These are phyloP conservation scores for Aspergillus proliferans DNA, from an alignment of 2,329 filamentous ascomycete genomes.

Conservation along the genomic window DNA sequence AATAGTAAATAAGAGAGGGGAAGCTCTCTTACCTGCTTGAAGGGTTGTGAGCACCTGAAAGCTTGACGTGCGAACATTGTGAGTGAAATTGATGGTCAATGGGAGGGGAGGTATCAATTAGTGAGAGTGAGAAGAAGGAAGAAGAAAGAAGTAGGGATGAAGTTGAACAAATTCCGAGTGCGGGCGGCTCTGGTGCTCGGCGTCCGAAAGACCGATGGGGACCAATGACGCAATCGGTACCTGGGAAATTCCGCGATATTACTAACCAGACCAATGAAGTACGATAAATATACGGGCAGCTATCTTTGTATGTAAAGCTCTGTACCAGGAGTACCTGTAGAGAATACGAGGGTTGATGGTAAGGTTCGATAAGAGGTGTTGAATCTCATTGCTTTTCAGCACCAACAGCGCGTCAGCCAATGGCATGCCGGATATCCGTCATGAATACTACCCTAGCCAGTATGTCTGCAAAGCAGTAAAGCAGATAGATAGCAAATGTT, in stretches of 20 bases:
- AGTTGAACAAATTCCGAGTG: conserved; percentile 5
- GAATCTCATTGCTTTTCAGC: too few relatives aligned
- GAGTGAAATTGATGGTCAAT: conserved; percentile 11
- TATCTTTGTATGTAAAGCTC: too few relatives aligned
- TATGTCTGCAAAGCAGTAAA: too few relatives aligned
- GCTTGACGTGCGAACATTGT: conserved; percentile 64
- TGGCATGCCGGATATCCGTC: too few relatives aligned
- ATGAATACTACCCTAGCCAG: too few relatives aligned
- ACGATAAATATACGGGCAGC: background rate
- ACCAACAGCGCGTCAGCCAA: too few relatives aligned
- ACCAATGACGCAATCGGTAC: conserved; percentile 25
- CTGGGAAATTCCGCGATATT: background rate
- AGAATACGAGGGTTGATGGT: too few relatives aligned
- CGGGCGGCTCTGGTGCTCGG: conserved; percentile 2
- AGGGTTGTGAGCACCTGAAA: conserved; percentile 58
- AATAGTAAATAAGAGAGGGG: background rate
- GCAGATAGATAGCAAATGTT: too few relatives aligned
- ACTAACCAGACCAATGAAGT: background rate
- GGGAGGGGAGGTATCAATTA: background rate
- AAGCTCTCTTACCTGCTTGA: conserved; percentile 54
- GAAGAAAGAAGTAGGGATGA: conserved; percentile 4
- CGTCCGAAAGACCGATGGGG: conserved; percentile 3
- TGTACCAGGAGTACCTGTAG: too few relatives aligned
- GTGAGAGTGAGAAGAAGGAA: background rate
- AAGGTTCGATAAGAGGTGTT: too few relatives aligned